Evolutionary conservation across 768 basidiomycete species (phyloP).

Genomic region (Collybia sordida): DNA sequence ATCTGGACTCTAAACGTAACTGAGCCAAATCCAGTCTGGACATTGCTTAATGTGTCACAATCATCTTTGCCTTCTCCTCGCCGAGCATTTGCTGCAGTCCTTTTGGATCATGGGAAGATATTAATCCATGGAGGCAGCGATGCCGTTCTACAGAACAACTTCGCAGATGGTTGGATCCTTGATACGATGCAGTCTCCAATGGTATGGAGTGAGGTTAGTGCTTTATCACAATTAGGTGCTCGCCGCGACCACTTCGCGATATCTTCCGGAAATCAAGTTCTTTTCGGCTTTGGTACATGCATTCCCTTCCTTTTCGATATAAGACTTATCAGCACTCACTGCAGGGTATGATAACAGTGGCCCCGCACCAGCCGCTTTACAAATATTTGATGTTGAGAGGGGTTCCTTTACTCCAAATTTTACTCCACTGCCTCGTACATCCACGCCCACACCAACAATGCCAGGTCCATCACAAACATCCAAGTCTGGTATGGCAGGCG

Average conservation of each 20-base stretch:
- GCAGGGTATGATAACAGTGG: constrained; percentile 48
- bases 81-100: constrained; percentile 58
- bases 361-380: constrained; percentile 55
- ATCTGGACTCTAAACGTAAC: constrained; percentile 68
- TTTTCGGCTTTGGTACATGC: constrained; percentile 77
- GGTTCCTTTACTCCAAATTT: constrained; percentile 43
- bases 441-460: constrained; percentile 32
- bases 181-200: constrained; percentile 56
- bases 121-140: constrained; percentile 82
- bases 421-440: constrained; percentile 31
- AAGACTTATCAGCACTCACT: background rate
- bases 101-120: constrained; percentile 51
- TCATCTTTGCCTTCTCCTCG: constrained; percentile 53
- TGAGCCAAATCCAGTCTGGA: constrained; percentile 48
- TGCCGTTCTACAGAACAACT: constrained; percentile 49
- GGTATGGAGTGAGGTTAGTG: constrained; percentile 54
- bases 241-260: constrained; percentile 78
- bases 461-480: constrained; percentile 32
- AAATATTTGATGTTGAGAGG: constrained; percentile 50
- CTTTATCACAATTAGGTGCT: constrained; percentile 56
- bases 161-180: constrained; percentile 70
- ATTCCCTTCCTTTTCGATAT: background rate
- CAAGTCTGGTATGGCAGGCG: background rate
- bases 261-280: constrained; percentile 53
- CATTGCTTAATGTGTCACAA: constrained; percentile 33